Base-by-base conservation (phyloP, 192 early-diverging fungal species). In the Backusella macrospora region DNA sequence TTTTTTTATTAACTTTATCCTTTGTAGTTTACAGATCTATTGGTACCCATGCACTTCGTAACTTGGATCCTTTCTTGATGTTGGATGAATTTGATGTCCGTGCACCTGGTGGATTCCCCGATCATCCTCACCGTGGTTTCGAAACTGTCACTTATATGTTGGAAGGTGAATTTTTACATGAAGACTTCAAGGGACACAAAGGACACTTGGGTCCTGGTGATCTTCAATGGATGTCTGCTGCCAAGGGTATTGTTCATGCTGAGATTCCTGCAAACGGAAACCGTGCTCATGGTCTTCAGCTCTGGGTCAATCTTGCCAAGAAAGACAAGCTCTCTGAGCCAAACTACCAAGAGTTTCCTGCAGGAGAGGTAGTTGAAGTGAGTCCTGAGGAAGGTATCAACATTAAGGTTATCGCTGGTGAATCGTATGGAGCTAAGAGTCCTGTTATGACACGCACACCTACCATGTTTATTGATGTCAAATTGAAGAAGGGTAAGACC, bases 241-340 rank as follows among this genome's bases (percentile, higher is more conserved):
- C 38, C 5, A 44, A 34, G n/a, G 79, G 79, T 39, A 88, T 95
- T 23, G 81, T 94, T 1, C 92, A 95, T 75, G 85, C 86, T 70
- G 92, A 94, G 72, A 90, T 92, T 83, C 92, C 90, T 10, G 84
- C 85, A 23, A 38, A 59, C 6, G 45, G 34, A 10, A 49, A 63
- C 2, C 16, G 49, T 16, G 68, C 76, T 2, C 86, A 82, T 39
- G 86, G 86, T 26, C 86, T 93, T 72, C 91, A 93, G 77, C 84
- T 94, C 44, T 93, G 93, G 91, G 86, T 93, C 70, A 94, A 93
- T 64, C 80, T 94, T 6, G 85, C 91, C 4, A 84, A 82, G 9
- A 90, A 88, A 78, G 86, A 92, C 76, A 94, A 94, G 80, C 85
- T 87, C 89, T n/a, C n/a, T n/a, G n/a, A n/a, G n/a, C n/a, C n/a